Base-by-base conservation (phyloP, 257 asterid genomes). In the Scutellaria barbata region DNA sequence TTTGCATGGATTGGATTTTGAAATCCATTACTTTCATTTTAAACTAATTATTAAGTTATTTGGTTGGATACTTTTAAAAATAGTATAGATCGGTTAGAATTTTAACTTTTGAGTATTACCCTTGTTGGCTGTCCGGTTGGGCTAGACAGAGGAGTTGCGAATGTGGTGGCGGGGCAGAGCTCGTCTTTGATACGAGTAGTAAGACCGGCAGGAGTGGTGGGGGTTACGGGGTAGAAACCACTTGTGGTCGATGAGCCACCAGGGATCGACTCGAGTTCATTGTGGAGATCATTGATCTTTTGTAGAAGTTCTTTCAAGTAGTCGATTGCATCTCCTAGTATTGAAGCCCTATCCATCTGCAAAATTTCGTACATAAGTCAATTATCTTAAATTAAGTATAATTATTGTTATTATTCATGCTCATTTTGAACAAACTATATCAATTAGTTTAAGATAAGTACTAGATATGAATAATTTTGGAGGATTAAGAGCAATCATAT, bases 291-390 rank as follows among this genome's bases (percentile, higher is more conserved):
- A 66, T 82, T 89, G 79, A 87, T 87, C 77, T 80, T 82, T 72
- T 89, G 88, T 42, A 84, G 72, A 33, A 89, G 92, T 78, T 89
- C 95, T 73, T 87, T 87, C 51, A 89, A 72, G 76, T 87, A 89
- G 67, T 87, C 95, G 30, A 87, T 87, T 12, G 96, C 92, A 68
- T 89, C 96, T 17, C 95, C 96, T 13, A 89, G 88, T 73, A 89
- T 87, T 4, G 96, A 89, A 50, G 95, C 95, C 75, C 96, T 85
- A 75, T 87, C 95, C 96, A 89, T 87, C 96, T 89, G 83, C 59
- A 65, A 46, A 40, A 40, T 12, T 1, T 12, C 12, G n/a, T n/a
- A 48, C 54, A 13, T 13, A 48, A 1, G 1, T 5, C 8, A 50
- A 50, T n/a, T n/a, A n/a, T 16, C 16, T n/a, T n/a, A 17, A 35